These are phyloP conservation scores for Talaromyces piceae DNA, from an alignment of 2,329 filamentous ascomycete species.

Conservation along the genomic window DNA sequence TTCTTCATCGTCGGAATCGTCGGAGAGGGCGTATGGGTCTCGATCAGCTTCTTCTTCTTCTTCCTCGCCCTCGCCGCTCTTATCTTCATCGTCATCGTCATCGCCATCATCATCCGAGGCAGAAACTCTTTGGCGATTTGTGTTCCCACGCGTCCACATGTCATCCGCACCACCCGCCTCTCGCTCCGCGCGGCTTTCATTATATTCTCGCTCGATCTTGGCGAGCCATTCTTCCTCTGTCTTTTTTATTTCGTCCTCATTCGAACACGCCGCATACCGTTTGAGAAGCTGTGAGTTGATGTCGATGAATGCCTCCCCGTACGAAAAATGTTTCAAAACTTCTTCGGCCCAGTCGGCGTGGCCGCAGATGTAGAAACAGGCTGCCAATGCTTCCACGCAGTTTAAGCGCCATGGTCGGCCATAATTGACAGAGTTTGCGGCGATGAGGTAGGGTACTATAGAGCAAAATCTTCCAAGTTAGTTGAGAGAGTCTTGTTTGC, in stretches of 20 bases:
- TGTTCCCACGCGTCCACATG: slow-evolving; percentile 86
- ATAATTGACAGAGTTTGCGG: slow-evolving; percentile 96
- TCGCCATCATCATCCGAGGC: slow-evolving; percentile 47
- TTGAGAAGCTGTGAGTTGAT: slow-evolving; percentile 81
- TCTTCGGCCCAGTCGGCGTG: slow-evolving; percentile 84
- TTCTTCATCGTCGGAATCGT: slow-evolving; percentile 73
- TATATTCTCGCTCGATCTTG: slow-evolving; percentile 82
- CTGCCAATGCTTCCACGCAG: slow-evolving; percentile 89
- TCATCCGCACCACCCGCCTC: slow-evolving; percentile 54
- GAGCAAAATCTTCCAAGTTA: background rate
- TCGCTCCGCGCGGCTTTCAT: slow-evolving; percentile 63
- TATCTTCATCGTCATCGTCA: slow-evolving; percentile 37
- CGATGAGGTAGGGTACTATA: slow-evolving; percentile 83
- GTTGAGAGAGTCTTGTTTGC: background rate
- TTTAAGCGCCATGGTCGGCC: slow-evolving; percentile 92
- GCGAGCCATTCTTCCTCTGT: slow-evolving; percentile 82
- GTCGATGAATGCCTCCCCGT: slow-evolving; percentile 78
- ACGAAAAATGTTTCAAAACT: slow-evolving; percentile 76
- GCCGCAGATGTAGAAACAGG: slow-evolving; percentile 88
- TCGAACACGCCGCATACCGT: slow-evolving; percentile 74
- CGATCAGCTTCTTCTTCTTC: slow-evolving; percentile 39
- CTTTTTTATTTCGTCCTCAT: slow-evolving; percentile 75
- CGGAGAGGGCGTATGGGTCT: slow-evolving; percentile 70
- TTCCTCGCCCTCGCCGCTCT: slow-evolving; percentile 39
- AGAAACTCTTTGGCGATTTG: slow-evolving; percentile 57